Evolutionary conservation across 2,329 filamentous ascomycete species (phyloP).

Genomic region (Ascochyta pisi): DNA sequence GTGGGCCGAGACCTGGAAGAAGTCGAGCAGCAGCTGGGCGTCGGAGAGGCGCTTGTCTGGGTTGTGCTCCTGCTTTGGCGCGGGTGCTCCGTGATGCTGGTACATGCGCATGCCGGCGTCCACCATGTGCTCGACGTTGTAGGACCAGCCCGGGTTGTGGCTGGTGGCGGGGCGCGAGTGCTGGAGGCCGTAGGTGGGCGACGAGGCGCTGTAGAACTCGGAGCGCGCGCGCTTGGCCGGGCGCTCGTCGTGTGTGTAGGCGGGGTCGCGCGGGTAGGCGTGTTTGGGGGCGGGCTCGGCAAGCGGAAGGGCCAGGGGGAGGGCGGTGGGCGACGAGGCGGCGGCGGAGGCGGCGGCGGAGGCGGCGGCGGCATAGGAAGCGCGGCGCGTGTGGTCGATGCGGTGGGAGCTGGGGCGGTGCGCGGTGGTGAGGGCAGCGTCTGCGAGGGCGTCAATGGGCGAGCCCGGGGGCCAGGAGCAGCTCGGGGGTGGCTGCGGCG

Average conservation of each 20-base stretch:
- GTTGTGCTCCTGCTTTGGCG: slow-evolving; percentile 39
- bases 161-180: slow-evolving; percentile 55
- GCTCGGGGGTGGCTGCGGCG: slow-evolving; percentile 25
- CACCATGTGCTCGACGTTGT: slow-evolving; percentile 50
- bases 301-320: slow-evolving; percentile 26
- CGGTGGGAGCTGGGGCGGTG: slow-evolving; percentile 40
- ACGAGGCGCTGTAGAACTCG: slow-evolving; percentile 58
- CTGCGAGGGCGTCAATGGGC: slow-evolving; percentile 55
- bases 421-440: slow-evolving; percentile 50
- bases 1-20: slow-evolving; percentile 44
- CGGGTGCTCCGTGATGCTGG: slow-evolving; percentile 22
- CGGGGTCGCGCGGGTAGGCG: slow-evolving; percentile 20
- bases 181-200: slow-evolving; percentile 41
- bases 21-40: slow-evolving; percentile 56
- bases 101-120: slow-evolving; percentile 45
- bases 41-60: slow-evolving; percentile 50
- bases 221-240: slow-evolving; percentile 68
- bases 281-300: slow-evolving; percentile 35
- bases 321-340: slow-evolving; percentile 28
- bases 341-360: slow-evolving; percentile 6
- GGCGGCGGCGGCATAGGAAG: slow-evolving; percentile 26
- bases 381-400: slow-evolving; percentile 30
- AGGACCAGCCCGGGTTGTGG: slow-evolving; percentile 51
- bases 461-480: slow-evolving; percentile 39
- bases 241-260: slow-evolving; percentile 50